Percentiles rank a stretch among this genome's conserved stretches.
phyloP scores from a whole-genome alignment of 192 early-diverging fungal genomes.

The Funneliformis geosporum region DNA sequence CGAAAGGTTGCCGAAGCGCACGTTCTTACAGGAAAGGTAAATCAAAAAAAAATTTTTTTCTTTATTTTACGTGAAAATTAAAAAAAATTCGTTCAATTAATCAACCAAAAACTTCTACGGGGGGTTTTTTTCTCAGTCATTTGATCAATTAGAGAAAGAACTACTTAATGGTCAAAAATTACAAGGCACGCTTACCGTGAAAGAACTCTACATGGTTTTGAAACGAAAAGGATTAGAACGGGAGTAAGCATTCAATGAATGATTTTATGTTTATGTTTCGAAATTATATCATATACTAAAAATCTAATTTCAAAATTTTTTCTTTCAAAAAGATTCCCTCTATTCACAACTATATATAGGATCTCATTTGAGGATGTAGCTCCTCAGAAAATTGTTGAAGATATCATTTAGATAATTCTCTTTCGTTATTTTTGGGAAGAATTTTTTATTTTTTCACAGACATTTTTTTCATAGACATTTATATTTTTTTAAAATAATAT shows the following conservation, averaged over 20 bases:
- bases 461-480: not conserved
- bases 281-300: not conserved
- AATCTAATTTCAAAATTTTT: constrained; percentile 3
- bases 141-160: constrained; percentile 88
- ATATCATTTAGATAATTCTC: constrained; percentile 33
- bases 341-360: constrained; percentile 91
- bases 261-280: not conserved
- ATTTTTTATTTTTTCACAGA: not conserved
- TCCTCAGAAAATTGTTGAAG: constrained; percentile 69
- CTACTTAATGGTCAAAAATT: constrained; percentile 97
- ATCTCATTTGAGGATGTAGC: constrained; percentile 82
- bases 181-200: constrained; percentile 90
- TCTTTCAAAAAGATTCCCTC: constrained; percentile 65
- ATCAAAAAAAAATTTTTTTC: not conserved
- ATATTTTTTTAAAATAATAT: too few relatives aligned
- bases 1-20: constrained; percentile 89
- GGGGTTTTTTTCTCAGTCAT: constrained; percentile 52
- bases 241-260: constrained; percentile 30
- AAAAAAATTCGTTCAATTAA: constrained; percentile 11
- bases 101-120: too few relatives aligned
- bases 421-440: too few relatives aligned
- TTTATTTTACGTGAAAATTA: not conserved
- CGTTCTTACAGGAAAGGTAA: constrained; percentile 83
- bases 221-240: constrained; percentile 48
- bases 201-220: constrained; percentile 85